phyloP scores from a whole-genome alignment of 2,329 filamentous ascomycete species.

The Cercospora nicotianae region DNA sequence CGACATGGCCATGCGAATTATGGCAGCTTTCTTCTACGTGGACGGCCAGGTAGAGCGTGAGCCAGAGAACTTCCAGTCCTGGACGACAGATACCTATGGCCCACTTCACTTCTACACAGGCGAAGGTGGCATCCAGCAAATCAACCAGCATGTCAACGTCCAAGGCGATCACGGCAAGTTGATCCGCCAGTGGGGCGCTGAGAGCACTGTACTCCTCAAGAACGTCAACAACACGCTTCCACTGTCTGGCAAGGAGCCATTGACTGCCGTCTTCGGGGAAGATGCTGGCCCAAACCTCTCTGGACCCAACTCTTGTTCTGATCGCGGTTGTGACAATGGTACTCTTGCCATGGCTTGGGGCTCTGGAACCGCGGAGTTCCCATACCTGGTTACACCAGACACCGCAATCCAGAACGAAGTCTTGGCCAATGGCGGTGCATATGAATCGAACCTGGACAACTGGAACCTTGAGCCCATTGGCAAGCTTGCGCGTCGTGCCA shows the following conservation, averaged over 20 bases:
- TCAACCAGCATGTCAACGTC: constrained; percentile 79
- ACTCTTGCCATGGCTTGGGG: constrained; percentile 52
- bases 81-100: constrained; percentile 59
- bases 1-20: constrained; percentile 38
- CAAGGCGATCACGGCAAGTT: constrained; percentile 68
- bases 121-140: constrained; percentile 58
- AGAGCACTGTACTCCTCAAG: constrained; percentile 62
- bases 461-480: constrained; percentile 31
- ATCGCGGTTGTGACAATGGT: constrained; percentile 48
- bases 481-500: constrained; percentile 32
- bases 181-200: constrained; percentile 64
- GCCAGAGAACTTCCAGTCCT: constrained; percentile 50
- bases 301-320: constrained; percentile 51
- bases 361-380: constrained; percentile 44
- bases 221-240: constrained; percentile 60
- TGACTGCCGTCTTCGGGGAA: constrained; percentile 52
- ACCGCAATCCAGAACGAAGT: constrained; percentile 35
- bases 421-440: constrained; percentile 26
- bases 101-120: constrained; percentile 63
- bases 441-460: constrained; percentile 35
- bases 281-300: constrained; percentile 49
- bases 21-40: constrained; percentile 50
- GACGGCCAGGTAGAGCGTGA: constrained; percentile 52
- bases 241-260: constrained; percentile 49
- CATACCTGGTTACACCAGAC: constrained; percentile 37